phyloP scores from a whole-genome alignment of 352 stramenopile genomes.

The Phytopythium boreale region DNA sequence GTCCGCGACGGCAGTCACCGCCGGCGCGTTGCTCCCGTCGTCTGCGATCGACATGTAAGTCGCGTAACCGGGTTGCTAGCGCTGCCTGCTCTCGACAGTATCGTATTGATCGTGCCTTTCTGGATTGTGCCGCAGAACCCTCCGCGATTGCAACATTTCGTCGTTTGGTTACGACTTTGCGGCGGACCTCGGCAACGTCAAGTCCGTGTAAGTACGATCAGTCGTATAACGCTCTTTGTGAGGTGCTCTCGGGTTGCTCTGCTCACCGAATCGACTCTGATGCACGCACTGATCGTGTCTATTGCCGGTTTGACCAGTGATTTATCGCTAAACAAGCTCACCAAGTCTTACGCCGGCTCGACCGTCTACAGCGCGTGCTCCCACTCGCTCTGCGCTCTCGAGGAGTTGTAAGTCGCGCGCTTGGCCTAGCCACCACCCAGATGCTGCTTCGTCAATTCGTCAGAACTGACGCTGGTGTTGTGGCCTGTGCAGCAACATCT shows the following conservation, averaged over 20 bases:
- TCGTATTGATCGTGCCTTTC: not conserved
- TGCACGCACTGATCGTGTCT: not conserved
- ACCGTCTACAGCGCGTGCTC: slow-evolving; percentile 15
- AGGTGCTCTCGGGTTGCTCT: too few species aligned
- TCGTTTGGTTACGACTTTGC: slow-evolving; percentile 33
- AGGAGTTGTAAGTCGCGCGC: slow-evolving; percentile 25
- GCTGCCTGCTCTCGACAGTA: not conserved
- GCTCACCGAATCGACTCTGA: not conserved
- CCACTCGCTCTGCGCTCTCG: slow-evolving; percentile 17
- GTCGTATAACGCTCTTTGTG: not conserved
- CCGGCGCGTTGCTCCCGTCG: slow-evolving; percentile 17
- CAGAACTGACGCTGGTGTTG: not conserved
- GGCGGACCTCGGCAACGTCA: slow-evolving; percentile 17
- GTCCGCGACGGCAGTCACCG: slow-evolving; percentile 11
- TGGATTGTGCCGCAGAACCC: slow-evolving; percentile 18
- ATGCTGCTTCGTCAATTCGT: too few species aligned
- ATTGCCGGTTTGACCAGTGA: slow-evolving; percentile 20
- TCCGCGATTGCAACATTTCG: slow-evolving; percentile 42
- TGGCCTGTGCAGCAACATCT: slow-evolving; percentile 23
- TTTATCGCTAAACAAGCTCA: slow-evolving; percentile 35
- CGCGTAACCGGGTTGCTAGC: too few species aligned
- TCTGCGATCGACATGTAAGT: slow-evolving; percentile 22
- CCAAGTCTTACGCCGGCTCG: slow-evolving; percentile 26
- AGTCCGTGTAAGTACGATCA: slow-evolving; percentile 20
- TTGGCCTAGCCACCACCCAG: not conserved